phyloP scores from a whole-genome alignment of 2,329 filamentous ascomycete genomes.

The Teratosphaeria viscida region DNA sequence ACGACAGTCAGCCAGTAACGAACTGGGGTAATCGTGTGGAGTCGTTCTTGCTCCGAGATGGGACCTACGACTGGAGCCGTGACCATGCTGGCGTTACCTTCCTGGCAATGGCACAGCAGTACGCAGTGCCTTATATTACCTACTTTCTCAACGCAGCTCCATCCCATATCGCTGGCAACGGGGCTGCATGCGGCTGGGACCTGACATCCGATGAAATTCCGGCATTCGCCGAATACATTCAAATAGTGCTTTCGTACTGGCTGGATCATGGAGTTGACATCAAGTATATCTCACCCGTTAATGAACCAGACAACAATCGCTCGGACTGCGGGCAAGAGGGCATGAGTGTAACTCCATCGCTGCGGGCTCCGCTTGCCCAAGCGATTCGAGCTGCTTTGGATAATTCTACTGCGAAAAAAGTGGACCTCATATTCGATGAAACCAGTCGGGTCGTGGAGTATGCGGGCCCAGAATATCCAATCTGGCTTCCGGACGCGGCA shows the following conservation, averaged over 20 bases:
- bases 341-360: slow-evolving; percentile 4
- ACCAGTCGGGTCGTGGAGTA: slow-evolving; percentile 6
- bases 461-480: slow-evolving; percentile 6
- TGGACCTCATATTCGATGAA: slow-evolving; percentile 8
- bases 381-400: slow-evolving; percentile 1
- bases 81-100: slow-evolving; percentile 9
- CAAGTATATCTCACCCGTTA: slow-evolving; percentile 8
- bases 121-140: slow-evolving; percentile 7
- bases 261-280: slow-evolving; percentile 5
- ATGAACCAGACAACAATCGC: slow-evolving; percentile 9
- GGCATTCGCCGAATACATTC: slow-evolving; percentile 6
- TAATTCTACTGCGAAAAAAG: slow-evolving; percentile 1
- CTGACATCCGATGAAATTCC: slow-evolving; percentile 4
- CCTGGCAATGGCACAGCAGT: slow-evolving; percentile 6
- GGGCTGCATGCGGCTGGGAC: slow-evolving; percentile 9
- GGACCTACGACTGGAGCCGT: slow-evolving; percentile 10
- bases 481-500: slow-evolving; percentile 3
- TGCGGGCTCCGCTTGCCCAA: slow-evolving; percentile 3
- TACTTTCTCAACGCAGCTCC: slow-evolving; percentile 11
- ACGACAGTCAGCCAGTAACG: slow-evolving; percentile 5
- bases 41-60: slow-evolving; percentile 7
- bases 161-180: slow-evolving; percentile 7
- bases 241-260: slow-evolving; percentile 8
- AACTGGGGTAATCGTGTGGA: slow-evolving; percentile 5
- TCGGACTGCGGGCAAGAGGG: slow-evolving; percentile 9